phyloP scores from a whole-genome alignment of 768 basidiomycete species.

The Tylopilus felleus region DNA sequence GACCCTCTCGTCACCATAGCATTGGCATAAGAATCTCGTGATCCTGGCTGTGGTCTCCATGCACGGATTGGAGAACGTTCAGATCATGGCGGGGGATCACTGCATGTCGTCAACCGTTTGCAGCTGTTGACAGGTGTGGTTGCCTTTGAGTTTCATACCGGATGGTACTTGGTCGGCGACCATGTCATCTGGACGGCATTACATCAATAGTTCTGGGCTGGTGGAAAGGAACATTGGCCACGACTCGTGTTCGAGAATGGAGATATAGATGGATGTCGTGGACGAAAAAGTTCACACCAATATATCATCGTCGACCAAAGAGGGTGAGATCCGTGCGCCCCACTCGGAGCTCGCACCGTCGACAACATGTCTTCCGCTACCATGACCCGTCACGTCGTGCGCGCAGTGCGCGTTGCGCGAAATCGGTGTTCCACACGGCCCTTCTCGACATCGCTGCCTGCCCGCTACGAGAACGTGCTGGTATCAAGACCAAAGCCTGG shows the following conservation, averaged over 20 bases:
- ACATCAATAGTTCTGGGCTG: no score
- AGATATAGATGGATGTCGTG: background rate
- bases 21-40: background rate
- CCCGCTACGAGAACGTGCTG: slow-evolving; percentile 62
- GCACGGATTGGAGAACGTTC: background rate
- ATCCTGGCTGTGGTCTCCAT: background rate
- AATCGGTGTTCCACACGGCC: slow-evolving; percentile 8
- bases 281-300: background rate
- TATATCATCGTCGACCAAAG: background rate
- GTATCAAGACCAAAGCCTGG: slow-evolving; percentile 63
- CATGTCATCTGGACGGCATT: background rate
- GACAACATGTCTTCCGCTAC: slow-evolving; percentile 21
- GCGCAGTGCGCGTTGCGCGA: slow-evolving; percentile 4
- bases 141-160: background rate
- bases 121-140: background rate
- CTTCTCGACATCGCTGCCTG: slow-evolving; percentile 29
- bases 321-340: background rate
- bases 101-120: background rate
- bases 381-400: slow-evolving; percentile 3
- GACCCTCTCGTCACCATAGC: background rate
- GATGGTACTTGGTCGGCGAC: background rate
- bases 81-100: background rate
- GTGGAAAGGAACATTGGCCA: background rate
- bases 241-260: background rate
- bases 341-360: background rate